Evolutionary conservation across 1,284 basidiomycete species (phyloP), one percentile per base, ranked within the genome.

Genomic region (Wolfiporia cocos): DNA sequence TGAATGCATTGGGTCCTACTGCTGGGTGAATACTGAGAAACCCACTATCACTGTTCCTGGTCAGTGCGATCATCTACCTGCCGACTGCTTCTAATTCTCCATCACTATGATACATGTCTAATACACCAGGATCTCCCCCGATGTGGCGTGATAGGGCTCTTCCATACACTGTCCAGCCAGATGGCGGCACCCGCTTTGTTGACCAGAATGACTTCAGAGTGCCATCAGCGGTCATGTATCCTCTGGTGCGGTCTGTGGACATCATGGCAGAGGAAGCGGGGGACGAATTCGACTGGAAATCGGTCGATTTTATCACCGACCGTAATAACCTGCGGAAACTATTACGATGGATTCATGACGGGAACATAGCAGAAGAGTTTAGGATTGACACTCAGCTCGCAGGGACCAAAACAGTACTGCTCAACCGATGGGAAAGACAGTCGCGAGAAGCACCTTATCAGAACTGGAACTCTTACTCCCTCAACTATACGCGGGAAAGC

Each of bases 321-420:
- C 65, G 78, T 3, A 81, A 80, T 51, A 66, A 64, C 14, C 62
- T 81, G 21, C 65, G 78, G 12, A 80, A 78, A 54, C 63, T 82
- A 5, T 48, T 74, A 14, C 60, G 74, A 15, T 81, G 76, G 76
- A 61, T 73, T 35, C 54, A 54, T n/a, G 61, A 58, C 11, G 45
- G 48, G 14, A 55, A 47, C 20, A 46, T 35, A 50, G 0, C 53
- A 5, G 61, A 64, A 21, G 69, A 74, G 39, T 81, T 79, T 51
- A 59, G 78, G 14, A 76, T 82, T 41, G 78, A 82, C 49, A 51
- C 71, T 11, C 71, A 78, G 52, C 63, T 80, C 6, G 73, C 66
- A 3, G 77, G 78, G 7, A 55, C 64, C 22, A 63, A 63, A 39
- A 80, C 78, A 0, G 55, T 80, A 3, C 51, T 83, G 12, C 57